These are phyloP conservation scores for Hyaloscypha variabilis DNA, from an alignment of 495 filamentous ascomycete species.

Conservation along the genomic window DNA sequence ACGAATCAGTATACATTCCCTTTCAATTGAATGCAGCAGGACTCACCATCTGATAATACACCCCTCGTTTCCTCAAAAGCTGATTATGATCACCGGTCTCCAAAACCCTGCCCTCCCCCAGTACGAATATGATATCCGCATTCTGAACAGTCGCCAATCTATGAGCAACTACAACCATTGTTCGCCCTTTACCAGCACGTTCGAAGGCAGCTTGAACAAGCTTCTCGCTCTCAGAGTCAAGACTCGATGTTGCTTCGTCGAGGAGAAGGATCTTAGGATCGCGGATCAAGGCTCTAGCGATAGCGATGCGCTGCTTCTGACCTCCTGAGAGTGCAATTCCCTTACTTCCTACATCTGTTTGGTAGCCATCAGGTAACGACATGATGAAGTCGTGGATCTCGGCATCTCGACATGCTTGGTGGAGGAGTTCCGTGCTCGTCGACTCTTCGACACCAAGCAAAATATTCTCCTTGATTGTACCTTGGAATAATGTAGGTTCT, in stretches of 20 bases:
- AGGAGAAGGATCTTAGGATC: constrained; percentile 71
- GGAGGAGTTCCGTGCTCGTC: constrained; percentile 53
- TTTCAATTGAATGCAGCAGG: neutral
- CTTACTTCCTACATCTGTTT: constrained; percentile 63
- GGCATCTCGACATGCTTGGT: constrained; percentile 58
- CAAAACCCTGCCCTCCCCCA: constrained; percentile 51
- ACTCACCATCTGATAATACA: constrained; percentile 54
- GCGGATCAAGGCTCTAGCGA: constrained; percentile 75
- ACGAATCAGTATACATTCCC: neutral
- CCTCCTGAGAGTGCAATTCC: constrained; percentile 72
- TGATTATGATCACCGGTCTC: constrained; percentile 55
- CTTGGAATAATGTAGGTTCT: constrained; percentile 54
- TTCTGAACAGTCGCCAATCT: constrained; percentile 54
- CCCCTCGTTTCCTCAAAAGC: constrained; percentile 46
- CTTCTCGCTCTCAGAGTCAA: constrained; percentile 75
- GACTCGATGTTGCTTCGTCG: constrained; percentile 77
- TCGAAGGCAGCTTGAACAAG: constrained; percentile 72
- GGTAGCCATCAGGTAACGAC: constrained; percentile 56
- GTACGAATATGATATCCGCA: constrained; percentile 57
- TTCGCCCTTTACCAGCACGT: constrained; percentile 59
- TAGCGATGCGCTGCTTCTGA: constrained; percentile 75
- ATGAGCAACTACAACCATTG: constrained; percentile 74
- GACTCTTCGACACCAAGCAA: constrained; percentile 48
- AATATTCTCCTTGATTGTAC: constrained; percentile 63
- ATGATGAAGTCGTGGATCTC: constrained; percentile 65